phyloP scores from a whole-genome alignment of 2,329 filamentous ascomycete genomes.

The Botrytis galanthina region DNA sequence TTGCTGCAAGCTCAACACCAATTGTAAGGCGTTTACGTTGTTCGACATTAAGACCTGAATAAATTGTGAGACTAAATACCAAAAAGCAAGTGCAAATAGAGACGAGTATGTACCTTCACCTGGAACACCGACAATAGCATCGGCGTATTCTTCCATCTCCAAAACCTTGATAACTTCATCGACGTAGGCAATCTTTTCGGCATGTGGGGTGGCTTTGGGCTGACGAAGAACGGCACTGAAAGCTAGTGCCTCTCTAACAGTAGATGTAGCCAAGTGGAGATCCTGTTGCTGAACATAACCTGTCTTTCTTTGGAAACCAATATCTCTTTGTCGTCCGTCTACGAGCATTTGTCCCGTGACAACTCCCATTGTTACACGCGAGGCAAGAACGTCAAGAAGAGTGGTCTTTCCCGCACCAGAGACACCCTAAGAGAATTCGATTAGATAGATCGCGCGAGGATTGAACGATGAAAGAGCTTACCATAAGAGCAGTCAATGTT shows the following conservation, averaged over 20 bases:
- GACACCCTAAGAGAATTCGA: slow-evolving; percentile 43
- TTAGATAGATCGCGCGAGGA: neutral
- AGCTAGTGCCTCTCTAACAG: slow-evolving; percentile 81
- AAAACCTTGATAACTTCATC: slow-evolving; percentile 87
- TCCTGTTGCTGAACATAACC: slow-evolving; percentile 75
- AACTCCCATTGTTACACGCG: slow-evolving; percentile 83
- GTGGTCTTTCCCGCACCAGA: slow-evolving; percentile 88
- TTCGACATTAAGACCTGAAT: slow-evolving; percentile 61
- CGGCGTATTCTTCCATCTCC: slow-evolving; percentile 86
- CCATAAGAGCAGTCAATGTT: slow-evolving; percentile 83
- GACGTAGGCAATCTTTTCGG: slow-evolving; percentile 83
- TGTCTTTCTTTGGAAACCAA: slow-evolving; percentile 86
- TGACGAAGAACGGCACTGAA: slow-evolving; percentile 87
- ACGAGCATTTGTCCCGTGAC: slow-evolving; percentile 79
- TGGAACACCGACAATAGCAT: slow-evolving; percentile 85
- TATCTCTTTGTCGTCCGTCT: slow-evolving; percentile 64
- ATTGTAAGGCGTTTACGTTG: slow-evolving; percentile 81
- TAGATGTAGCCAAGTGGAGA: slow-evolving; percentile 79
- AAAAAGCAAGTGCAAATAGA: neutral
- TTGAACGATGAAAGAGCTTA: neutral
- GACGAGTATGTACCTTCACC: slow-evolving; percentile 57
- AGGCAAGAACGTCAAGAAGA: slow-evolving; percentile 80
- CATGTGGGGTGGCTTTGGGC: slow-evolving; percentile 65
- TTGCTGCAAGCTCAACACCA: slow-evolving; percentile 89
- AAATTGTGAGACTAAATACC: neutral